Evolutionary conservation across 495 filamentous ascomycete species (phyloP), one percentile per base, ranked within the genome.

Genomic region (Chaetomidium leptoderma): DNA sequence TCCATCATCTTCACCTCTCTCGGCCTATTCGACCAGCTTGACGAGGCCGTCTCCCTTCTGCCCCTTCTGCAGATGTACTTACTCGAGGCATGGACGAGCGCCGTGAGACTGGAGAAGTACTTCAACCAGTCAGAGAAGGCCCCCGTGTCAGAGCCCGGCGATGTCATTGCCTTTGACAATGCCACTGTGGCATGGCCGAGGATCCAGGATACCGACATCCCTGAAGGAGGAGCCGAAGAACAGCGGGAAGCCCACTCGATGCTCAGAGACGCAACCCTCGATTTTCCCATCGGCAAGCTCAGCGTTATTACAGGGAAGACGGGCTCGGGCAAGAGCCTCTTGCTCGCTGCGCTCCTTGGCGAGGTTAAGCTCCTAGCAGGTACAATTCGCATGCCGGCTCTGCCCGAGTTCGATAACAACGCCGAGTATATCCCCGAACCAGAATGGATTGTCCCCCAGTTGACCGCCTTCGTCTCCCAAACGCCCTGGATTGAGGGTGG

Each of bases 381-480:
- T 1, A 49, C 61, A 8, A 71, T 82, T 37, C 66, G 70, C 45
- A 70, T 77, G 37, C 80, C 78, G n/a, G 51, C 58, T 13, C 45
- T 70, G 2, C 74, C 74, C 6, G 53, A 53, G 3, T 56, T 66
- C 6, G 54, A 68, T 23, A 62, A 75, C 14, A 62, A 68, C 32
- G 47, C 53, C 42, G 39, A 59, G 11, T 46, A 35, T 11, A 54
- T 63, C 60, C 64, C 71, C 0, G 72, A 67, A 17, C 73, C 74
- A 6, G 78, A 86, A 17, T 88, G 85, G 85, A 76, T 86, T 33
- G 69, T 86, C 35, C 79, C 82, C 10, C 74, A 74, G 1, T 65
- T 78, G 6, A 80, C 84, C 39, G 83, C 84, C 4, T 88, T 81
- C 64, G 86, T 90, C 10, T 67, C 77, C 11, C 82, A 85, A 54